phyloP scores from a whole-genome alignment of 371 early-diverging fungal genomes.

The Rhizopus stolonifer region DNA sequence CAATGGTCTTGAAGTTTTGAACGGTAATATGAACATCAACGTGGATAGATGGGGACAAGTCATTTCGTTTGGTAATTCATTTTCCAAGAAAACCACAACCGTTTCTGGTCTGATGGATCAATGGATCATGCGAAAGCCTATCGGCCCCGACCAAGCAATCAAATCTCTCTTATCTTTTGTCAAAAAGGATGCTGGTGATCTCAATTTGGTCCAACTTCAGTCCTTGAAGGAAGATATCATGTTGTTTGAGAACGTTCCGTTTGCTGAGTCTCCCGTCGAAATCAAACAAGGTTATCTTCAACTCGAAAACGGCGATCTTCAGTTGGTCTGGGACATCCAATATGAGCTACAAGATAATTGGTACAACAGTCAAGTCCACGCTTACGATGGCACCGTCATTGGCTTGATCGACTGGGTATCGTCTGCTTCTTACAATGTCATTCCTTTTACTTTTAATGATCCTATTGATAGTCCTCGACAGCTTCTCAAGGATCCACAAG shows the following conservation, averaged over 20 bases:
- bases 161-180: constrained; percentile 36
- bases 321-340: constrained; percentile 84
- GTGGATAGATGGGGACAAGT: constrained; percentile 69
- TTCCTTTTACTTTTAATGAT: constrained; percentile 85
- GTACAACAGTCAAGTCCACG: constrained; percentile 85
- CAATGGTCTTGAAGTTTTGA: constrained; percentile 74
- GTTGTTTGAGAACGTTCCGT: constrained; percentile 53
- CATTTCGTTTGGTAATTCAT: constrained; percentile 74
- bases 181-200: constrained; percentile 4
- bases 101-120: constrained; percentile 26
- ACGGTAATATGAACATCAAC: constrained; percentile 83
- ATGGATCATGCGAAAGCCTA: constrained; percentile 22
- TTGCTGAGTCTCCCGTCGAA: constrained; percentile 56
- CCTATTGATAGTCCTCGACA: constrained; percentile 71
- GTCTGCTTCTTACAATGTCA: constrained; percentile 78
- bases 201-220: not conserved
- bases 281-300: constrained; percentile 60
- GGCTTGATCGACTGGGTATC: constrained; percentile 87
- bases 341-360: constrained; percentile 89
- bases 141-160: constrained; percentile 30
- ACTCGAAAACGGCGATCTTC: constrained; percentile 49
- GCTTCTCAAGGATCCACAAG: constrained; percentile 72
- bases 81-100: constrained; percentile 32
- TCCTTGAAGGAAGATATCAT: not conserved
- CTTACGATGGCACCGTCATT: constrained; percentile 68